A percentile compares a stretch with the other conserved stretches of the same genome.
These are phyloP conservation scores for Colletotrichum sp. DNA, from an alignment of 2,329 filamentous ascomycete species.

Conservation along the genomic window DNA sequence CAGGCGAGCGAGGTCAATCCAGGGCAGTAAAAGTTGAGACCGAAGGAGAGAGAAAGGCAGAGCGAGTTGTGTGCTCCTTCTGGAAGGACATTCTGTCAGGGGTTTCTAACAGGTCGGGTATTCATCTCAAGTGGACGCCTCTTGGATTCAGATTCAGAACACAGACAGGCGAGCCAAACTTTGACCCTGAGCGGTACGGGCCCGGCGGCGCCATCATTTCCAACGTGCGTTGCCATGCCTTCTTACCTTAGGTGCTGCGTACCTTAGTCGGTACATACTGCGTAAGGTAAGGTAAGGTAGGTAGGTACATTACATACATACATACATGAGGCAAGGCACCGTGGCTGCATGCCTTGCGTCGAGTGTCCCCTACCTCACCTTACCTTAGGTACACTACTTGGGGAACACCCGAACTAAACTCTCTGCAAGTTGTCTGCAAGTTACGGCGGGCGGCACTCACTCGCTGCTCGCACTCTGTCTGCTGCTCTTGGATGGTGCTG, in stretches of 20 bases:
- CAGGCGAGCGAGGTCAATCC: not conserved
- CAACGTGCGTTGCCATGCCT: not conserved
- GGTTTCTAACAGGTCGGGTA: not conserved
- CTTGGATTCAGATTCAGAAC: constrained; percentile 2
- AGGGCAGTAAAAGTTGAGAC: not conserved
- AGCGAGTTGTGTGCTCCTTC: not conserved
- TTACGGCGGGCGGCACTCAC: not conserved
- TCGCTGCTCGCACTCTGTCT: not conserved
- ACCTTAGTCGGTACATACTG: not conserved
- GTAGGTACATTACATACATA: not conserved
- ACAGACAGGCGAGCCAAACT: not conserved
- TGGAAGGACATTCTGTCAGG: not conserved
- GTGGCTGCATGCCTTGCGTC: not conserved
- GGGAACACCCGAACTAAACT: not conserved
- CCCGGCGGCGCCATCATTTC: not conserved
- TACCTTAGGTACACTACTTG: not conserved
- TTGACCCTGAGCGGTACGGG: constrained; percentile 10
- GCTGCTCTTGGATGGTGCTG: not conserved
- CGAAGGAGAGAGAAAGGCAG: not conserved
- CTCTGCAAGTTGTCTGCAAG: not conserved
- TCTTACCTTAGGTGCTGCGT: not conserved
- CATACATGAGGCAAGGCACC: not conserved
- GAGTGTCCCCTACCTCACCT: not conserved
- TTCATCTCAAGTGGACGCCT: not conserved
- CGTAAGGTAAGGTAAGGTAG: too few relatives aligned